Evolutionary conservation across 345 rosid genomes (phyloP).

Genomic region (Theobroma cacao): DNA sequence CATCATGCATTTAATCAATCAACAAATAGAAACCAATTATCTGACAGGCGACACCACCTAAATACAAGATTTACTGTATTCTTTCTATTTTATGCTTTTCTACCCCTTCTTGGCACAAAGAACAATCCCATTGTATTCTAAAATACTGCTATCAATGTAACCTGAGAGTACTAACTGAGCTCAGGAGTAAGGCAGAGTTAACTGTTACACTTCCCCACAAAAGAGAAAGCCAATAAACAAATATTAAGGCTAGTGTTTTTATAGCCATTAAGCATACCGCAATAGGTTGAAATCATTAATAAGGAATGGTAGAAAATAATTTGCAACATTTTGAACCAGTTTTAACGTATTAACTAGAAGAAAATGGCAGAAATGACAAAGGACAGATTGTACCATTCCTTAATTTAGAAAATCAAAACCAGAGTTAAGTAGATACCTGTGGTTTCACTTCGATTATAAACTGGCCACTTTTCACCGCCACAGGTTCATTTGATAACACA

Average conservation of each 20-base stretch:
- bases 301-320: background rate
- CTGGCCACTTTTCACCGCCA: constrained; percentile 68
- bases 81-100: background rate
- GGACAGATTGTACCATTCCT: background rate
- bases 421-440: constrained; percentile 39
- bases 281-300: background rate
- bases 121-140: background rate
- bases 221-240: background rate
- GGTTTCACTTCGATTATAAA: constrained; percentile 77
- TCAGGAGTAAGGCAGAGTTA: background rate
- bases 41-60: background rate
- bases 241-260: background rate
- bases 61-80: background rate
- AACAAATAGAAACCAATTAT: background rate
- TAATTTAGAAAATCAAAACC: background rate
- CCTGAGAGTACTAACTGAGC: background rate
- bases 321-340: background rate
- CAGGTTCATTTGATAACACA: constrained; percentile 75
- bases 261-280: background rate
- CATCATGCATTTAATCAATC: background rate
- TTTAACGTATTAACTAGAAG: background rate
- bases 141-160: background rate
- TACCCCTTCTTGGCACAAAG: background rate
- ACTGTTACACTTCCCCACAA: background rate
- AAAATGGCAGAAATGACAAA: background rate